Base-by-base conservation (phyloP, 1,284 basidiomycete genomes). In the Rhodotorula sp. region DNA sequence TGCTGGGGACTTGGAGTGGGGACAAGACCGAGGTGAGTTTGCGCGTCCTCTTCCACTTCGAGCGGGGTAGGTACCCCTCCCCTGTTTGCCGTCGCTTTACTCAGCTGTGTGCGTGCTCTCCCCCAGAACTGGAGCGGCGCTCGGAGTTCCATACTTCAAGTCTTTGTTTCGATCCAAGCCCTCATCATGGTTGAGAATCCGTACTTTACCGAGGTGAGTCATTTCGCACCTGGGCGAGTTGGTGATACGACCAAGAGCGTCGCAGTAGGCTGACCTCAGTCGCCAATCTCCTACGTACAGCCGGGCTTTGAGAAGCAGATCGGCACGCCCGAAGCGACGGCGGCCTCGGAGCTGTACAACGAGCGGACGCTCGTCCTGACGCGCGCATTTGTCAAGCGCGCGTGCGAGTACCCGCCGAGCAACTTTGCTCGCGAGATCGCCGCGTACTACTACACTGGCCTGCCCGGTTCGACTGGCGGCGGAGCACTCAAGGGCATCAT, bases 321-420 rank as follows among this genome's bases (percentile, higher is more conserved):
- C 72, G 91, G 91, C 2, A 95, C 93, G 1, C 88, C 89, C 72
- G 94, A 95, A 79, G 93, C 91, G 29, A 89, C 85, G 60, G 86
- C 94, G 70, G 95, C 94, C 68, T 82, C 81, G 63, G 79, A 73
- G 59, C 79, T 93, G 15, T 94, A 94, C 81, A 92, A 84, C 79
- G 94, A 96, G 81, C 95, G 94, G 81, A 93, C 93, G 3, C 96
- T 91, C 78, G 91, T 95, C 54, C 84, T 95, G 44, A 92, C 93
- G 10, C 85, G 93, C 42, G 90, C 88, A 6, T 96, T 96, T 79
- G 88, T 96, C 57, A 88, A 89, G 24, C 88, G 89, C 18, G 93
- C 91, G 8, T 85, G 96, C 20, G 89, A 93, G 79, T 83, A 88
- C 44, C 89, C 90, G 20, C 85, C 89, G 2, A 84, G 86, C 42